Evolutionary conservation across 345 rosid species (phyloP).

Genomic region (Mangifera indica): DNA sequence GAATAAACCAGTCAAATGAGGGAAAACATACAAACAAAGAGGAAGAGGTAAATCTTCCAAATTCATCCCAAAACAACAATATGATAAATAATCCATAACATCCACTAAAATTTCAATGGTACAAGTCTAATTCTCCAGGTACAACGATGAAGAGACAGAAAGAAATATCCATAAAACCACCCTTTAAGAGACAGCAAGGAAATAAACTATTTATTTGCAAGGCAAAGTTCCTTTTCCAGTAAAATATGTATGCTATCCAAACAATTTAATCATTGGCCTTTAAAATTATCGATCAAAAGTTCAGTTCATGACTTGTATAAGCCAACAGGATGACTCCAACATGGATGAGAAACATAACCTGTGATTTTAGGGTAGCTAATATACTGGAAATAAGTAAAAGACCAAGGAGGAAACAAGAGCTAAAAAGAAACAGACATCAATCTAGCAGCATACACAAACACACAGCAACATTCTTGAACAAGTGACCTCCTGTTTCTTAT

Average conservation of each 20-base stretch:
- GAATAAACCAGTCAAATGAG: background rate
- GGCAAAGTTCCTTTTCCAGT: background rate
- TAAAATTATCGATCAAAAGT: too few species aligned
- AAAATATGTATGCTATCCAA: background rate
- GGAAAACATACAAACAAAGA: background rate
- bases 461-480: background rate
- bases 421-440: background rate
- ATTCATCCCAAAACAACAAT: background rate
- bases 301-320: background rate
- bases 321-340: background rate
- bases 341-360: background rate
- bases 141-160: background rate
- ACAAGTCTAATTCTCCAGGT: background rate
- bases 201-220: background rate
- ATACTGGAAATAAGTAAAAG: background rate
- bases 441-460: background rate
- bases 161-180: slow-evolving; percentile 2
- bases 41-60: background rate
- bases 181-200: background rate
- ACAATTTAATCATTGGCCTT: too few species aligned
- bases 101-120: background rate
- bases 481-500: background rate
- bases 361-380: background rate
- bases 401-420: background rate
- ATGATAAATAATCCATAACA: background rate